phyloP scores from a whole-genome alignment of 2,329 filamentous ascomycete species.

The Xylariaceae sp. region DNA sequence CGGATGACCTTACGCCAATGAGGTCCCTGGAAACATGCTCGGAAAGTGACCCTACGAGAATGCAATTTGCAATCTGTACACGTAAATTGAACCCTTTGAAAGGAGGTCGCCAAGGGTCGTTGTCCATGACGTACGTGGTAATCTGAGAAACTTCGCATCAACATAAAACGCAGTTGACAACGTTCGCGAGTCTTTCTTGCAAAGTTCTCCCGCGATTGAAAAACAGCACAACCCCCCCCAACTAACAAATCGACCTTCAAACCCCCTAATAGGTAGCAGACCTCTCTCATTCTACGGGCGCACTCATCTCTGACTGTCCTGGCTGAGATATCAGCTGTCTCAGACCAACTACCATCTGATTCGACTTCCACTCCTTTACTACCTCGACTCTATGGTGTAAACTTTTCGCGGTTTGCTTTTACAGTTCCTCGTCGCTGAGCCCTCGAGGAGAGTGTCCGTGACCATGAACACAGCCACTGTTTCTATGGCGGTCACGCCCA shows the following conservation, averaged over 20 bases:
- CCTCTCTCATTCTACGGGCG: too few species aligned
- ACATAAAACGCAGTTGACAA: too few species aligned
- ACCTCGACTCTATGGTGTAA: not conserved
- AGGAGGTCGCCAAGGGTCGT: too few species aligned
- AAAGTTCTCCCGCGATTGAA: not conserved
- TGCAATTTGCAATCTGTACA: too few species aligned
- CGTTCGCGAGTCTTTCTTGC: not conserved
- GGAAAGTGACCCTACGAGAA: too few species aligned
- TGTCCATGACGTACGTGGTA: not conserved
- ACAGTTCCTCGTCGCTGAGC: not conserved
- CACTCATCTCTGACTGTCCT: not conserved
- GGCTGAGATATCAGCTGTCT: not conserved
- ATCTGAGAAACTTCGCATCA: not conserved
- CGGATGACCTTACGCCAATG: too few species aligned
- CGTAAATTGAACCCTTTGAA: too few species aligned
- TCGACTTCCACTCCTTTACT: not conserved
- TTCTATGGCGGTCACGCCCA: conserved; percentile 77
- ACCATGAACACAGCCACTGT: conserved; percentile 66
- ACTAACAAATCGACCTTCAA: too few species aligned
- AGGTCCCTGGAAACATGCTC: too few species aligned
- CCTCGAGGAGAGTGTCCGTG: conserved; percentile 5
- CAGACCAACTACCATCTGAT: not conserved
- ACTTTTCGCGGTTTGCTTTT: conserved; percentile 1
- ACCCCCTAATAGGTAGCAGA: too few species aligned
- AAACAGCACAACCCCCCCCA: not conserved